phyloP scores from a whole-genome alignment of 306 rosid species.

The Oxytropis ochrocephala region DNA sequence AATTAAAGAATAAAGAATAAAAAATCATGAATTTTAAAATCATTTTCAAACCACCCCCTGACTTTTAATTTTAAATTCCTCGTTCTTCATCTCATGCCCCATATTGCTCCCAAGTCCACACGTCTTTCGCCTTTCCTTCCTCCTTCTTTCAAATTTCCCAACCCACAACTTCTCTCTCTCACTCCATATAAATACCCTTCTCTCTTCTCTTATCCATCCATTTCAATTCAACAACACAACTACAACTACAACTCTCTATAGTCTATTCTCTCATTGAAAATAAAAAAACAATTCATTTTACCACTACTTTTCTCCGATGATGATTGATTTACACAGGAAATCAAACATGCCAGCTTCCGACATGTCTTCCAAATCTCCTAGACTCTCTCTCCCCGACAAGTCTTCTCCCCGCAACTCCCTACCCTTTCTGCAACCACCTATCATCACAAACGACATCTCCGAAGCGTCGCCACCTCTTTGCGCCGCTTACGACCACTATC shows the following conservation, averaged over 20 bases:
- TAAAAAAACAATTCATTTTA: background rate
- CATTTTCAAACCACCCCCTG: conserved; percentile 23
- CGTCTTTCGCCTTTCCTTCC: conserved; percentile 34
- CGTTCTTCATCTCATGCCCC: conserved; percentile 28
- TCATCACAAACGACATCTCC: conserved; percentile 38
- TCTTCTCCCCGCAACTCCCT: conserved; percentile 29
- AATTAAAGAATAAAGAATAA: too few species aligned
- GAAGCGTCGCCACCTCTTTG: conserved; percentile 49
- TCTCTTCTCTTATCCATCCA: background rate
- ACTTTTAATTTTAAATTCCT: conserved; percentile 40
- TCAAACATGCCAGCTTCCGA: conserved; percentile 48
- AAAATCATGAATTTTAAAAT: background rate
- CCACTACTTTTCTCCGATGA: background rate
- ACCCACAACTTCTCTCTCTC: background rate
- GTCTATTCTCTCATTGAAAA: background rate
- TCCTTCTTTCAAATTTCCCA: conserved; percentile 14
- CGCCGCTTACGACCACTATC: conserved; percentile 61
- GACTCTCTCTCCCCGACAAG: conserved; percentile 44
- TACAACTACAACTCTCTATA: background rate
- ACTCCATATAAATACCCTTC: conserved; percentile 39
- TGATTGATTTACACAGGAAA: conserved; percentile 73
- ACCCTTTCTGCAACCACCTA: conserved; percentile 37
- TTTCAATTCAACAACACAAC: conserved; percentile 1
- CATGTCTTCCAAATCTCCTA: conserved; percentile 47
- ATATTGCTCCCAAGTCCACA: conserved; percentile 39